Percentiles rank a stretch among this genome's conserved stretches.
phyloP scores from a whole-genome alignment of 257 asterid genomes.

The Echium plantagineum region DNA sequence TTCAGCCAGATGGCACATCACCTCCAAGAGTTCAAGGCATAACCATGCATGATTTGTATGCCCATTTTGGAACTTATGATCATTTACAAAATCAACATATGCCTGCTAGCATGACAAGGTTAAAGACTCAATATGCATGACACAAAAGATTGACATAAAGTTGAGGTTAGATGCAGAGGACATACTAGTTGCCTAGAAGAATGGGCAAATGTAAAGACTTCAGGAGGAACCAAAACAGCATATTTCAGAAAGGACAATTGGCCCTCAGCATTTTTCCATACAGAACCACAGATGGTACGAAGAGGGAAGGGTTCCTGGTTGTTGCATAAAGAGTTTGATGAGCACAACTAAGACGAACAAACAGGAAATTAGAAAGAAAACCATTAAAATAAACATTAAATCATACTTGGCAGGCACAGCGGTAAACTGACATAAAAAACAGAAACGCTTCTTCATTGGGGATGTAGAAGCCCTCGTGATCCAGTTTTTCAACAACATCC shows the following conservation, averaged over 20 bases:
- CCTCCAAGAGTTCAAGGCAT: slow-evolving; percentile 72
- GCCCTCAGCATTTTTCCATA: slow-evolving; percentile 95
- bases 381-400: not conserved
- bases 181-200: slow-evolving; percentile 72
- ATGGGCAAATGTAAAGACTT: slow-evolving; percentile 76
- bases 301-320: slow-evolving; percentile 88
- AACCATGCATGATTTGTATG: slow-evolving; percentile 65
- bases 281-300: slow-evolving; percentile 71
- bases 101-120: slow-evolving; percentile 33
- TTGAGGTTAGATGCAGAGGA: not conserved
- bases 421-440: slow-evolving; percentile 71
- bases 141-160: not conserved
- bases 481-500: slow-evolving; percentile 70
- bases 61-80: slow-evolving; percentile 44
- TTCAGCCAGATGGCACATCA: slow-evolving; percentile 77
- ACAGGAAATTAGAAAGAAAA: not conserved
- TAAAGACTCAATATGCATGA: slow-evolving; percentile 1
- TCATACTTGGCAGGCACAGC: slow-evolving; percentile 69
- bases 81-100: slow-evolving; percentile 41
- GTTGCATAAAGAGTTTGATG: slow-evolving; percentile 2
- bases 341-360: not conserved
- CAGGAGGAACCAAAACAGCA: slow-evolving; percentile 78
- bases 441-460: slow-evolving; percentile 73
- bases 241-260: slow-evolving; percentile 81
- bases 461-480: slow-evolving; percentile 78